These are phyloP conservation scores for Cytospora chrysosperma DNA, from an alignment of 2,329 filamentous ascomycete species.

Conservation along the genomic window DNA sequence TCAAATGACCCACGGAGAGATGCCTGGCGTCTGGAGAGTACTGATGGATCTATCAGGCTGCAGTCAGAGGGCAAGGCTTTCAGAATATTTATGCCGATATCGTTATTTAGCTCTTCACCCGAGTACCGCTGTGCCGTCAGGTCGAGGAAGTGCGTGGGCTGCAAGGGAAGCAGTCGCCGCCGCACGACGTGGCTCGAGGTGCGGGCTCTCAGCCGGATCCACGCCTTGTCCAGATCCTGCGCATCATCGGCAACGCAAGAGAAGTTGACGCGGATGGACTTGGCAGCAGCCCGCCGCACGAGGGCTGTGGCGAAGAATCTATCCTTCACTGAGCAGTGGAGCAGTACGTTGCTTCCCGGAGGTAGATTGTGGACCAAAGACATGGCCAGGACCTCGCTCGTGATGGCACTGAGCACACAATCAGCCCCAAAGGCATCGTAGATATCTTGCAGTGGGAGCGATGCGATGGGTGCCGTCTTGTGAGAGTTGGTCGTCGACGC, in stretches of 20 bases:
- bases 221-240: background rate
- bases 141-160: constrained; percentile 1
- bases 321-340: background rate
- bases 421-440: too few relatives aligned
- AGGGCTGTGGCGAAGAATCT: background rate
- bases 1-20: too few relatives aligned
- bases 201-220: background rate
- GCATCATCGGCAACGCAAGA: background rate
- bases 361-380: background rate
- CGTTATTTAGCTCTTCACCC: background rate
- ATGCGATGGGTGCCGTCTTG: background rate
- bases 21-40: too few relatives aligned
- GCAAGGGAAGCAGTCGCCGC: background rate
- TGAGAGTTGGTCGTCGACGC: background rate
- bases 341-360: background rate
- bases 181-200: background rate
- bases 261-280: background rate
- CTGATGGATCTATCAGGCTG: background rate
- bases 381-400: too few relatives aligned
- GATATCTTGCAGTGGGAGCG: background rate
- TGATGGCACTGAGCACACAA: too few relatives aligned
- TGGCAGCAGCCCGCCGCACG: background rate
- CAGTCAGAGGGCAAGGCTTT: background rate
- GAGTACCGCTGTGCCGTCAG: background rate
- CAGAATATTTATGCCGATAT: background rate